Conservation (phyloP, 352 stramenopile species). For the Globisporangium recalcitrans region DNA sequence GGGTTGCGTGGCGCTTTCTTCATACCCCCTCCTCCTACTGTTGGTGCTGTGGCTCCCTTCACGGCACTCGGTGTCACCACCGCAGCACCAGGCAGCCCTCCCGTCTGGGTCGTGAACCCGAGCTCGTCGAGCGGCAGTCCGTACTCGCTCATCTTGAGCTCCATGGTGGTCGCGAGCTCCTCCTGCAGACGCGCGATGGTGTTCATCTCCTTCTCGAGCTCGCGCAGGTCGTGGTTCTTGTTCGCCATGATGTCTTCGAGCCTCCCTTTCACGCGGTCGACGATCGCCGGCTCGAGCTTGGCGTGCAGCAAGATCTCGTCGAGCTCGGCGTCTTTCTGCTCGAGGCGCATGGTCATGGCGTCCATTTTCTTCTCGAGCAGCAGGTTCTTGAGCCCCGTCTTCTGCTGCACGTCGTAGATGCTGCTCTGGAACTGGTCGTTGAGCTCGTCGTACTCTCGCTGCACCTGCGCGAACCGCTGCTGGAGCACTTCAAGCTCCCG, state of each 20-base stretch:
- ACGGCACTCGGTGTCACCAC: neutral
- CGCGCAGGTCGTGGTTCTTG: slow-evolving; percentile 79
- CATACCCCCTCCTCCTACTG: neutral
- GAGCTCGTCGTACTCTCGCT: slow-evolving; percentile 88
- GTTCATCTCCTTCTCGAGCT: slow-evolving; percentile 78
- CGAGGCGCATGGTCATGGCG: slow-evolving; percentile 72
- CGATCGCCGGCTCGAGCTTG: slow-evolving; percentile 83
- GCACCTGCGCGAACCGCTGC: slow-evolving; percentile 82
- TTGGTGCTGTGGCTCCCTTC: neutral
- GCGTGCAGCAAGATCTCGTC: slow-evolving; percentile 89
- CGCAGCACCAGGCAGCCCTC: slow-evolving; percentile 19
- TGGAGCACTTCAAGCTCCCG: slow-evolving; percentile 94
- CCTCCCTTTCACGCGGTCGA: slow-evolving; percentile 79
- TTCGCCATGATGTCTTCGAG: slow-evolving; percentile 89
- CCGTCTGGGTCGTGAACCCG: slow-evolving; percentile 47
- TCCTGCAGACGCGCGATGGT: slow-evolving; percentile 77
- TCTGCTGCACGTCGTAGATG: slow-evolving; percentile 93
- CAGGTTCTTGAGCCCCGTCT: slow-evolving; percentile 91
- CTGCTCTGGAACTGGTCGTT: slow-evolving; percentile 83
- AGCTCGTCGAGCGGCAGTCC: slow-evolving; percentile 88
- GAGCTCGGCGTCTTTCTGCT: slow-evolving; percentile 90
- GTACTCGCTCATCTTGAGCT: slow-evolving; percentile 89
- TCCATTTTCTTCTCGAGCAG: slow-evolving; percentile 93
- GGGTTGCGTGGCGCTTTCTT: slow-evolving; percentile 13
- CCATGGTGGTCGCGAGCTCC: slow-evolving; percentile 71